Conservation (phyloP, 768 basidiomycete genomes). For the Macrolepiota dolichaula region DNA sequence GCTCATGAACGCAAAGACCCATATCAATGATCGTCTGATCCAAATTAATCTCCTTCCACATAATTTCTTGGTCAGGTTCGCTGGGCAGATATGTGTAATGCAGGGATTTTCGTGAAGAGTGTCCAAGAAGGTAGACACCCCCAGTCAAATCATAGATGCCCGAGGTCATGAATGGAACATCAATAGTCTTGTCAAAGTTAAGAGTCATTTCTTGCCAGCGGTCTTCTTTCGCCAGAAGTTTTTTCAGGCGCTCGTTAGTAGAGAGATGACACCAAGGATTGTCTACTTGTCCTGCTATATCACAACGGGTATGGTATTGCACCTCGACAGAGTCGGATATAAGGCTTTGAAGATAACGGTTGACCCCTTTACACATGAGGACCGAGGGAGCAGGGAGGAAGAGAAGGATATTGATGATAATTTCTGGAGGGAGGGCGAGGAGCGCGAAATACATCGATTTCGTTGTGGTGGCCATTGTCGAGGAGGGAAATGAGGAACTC, state of each 20-base stretch:
- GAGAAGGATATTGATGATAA: conserved; percentile 1
- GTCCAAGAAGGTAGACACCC: conserved; percentile 37
- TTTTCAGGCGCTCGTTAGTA: background rate
- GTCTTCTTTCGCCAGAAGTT: conserved; percentile 6
- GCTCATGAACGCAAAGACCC: conserved; percentile 38
- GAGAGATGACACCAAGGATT: conserved; percentile 10
- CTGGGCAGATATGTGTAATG: conserved; percentile 32
- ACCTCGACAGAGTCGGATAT: conserved; percentile 7
- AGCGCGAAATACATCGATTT: conserved; percentile 10
- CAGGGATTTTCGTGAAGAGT: conserved; percentile 21
- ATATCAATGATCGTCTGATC: conserved; percentile 36
- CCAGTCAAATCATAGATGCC: conserved; percentile 43
- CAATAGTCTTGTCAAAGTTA: conserved; percentile 22
- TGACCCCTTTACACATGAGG: background rate
- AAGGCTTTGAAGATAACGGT: background rate
- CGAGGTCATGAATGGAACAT: conserved; percentile 24
- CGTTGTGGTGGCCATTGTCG: background rate
- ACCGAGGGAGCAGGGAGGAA: background rate
- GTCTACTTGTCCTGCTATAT: conserved; percentile 9
- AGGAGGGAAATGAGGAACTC: background rate
- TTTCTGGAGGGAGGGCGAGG: conserved; percentile 22
- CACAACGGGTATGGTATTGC: conserved; percentile 9
- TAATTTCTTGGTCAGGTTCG: conserved; percentile 17
- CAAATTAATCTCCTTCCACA: conserved; percentile 28
- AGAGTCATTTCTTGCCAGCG: conserved; percentile 25